Percentiles rank a stretch among this genome's conserved stretches.
phyloP scores from a whole-genome alignment of 1,139 yeast species.

The Suhomyces kunorum region DNA sequence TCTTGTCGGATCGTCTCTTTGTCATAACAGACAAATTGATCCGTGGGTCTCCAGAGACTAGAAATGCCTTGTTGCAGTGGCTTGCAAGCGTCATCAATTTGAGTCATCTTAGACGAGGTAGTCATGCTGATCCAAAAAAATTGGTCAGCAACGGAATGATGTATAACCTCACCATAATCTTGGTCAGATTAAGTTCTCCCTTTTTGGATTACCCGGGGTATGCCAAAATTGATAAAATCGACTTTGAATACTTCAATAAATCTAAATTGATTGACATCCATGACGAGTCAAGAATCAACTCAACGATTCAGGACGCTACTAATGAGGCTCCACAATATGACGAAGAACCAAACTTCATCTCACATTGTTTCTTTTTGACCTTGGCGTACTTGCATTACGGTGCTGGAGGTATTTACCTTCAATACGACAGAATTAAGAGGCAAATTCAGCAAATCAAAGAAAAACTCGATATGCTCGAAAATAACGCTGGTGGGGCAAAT shows the following conservation, averaged over 20 bases:
- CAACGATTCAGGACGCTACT: slow-evolving; percentile 70
- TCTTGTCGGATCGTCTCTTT: slow-evolving; percentile 61
- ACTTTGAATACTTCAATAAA: slow-evolving; percentile 60
- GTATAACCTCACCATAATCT: slow-evolving; percentile 69
- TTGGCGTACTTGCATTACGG: slow-evolving; percentile 86
- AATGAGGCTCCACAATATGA: slow-evolving; percentile 46
- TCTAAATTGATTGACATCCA: slow-evolving; percentile 56
- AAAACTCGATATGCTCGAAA: slow-evolving; percentile 51
- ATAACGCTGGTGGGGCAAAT: slow-evolving; percentile 29
- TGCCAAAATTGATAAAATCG: slow-evolving; percentile 73
- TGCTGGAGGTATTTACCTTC: slow-evolving; percentile 71
- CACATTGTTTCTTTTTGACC: slow-evolving; percentile 83
- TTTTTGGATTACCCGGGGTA: slow-evolving; percentile 67
- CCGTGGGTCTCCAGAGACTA: slow-evolving; percentile 69
- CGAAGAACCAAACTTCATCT: slow-evolving; percentile 67
- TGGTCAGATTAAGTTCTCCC: slow-evolving; percentile 77
- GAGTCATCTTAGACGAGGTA: slow-evolving; percentile 86
- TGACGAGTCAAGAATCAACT: slow-evolving; percentile 82
- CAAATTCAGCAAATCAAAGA: slow-evolving; percentile 54
- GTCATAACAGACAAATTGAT: slow-evolving; percentile 70
- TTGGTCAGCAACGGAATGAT: slow-evolving; percentile 81
- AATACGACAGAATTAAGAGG: slow-evolving; percentile 55
- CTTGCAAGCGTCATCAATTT: slow-evolving; percentile 71
- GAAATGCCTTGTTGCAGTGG: slow-evolving; percentile 64
- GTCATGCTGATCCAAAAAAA: slow-evolving; percentile 69